These are phyloP conservation scores for Abrus pulchellus DNA, from an alignment of 306 rosid species.

Conservation along the genomic window DNA sequence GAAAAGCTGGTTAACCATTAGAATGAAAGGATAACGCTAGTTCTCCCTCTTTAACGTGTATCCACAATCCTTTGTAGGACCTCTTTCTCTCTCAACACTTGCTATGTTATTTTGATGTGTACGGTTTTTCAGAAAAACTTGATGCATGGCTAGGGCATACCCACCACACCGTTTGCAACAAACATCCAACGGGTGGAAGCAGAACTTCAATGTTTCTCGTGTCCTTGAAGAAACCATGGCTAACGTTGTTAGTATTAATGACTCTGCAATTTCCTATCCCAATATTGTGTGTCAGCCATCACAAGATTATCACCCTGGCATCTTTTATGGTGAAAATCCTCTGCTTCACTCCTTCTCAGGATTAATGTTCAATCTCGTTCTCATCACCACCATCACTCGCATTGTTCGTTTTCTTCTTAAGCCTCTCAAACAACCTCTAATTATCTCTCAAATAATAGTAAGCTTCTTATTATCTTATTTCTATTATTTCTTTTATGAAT, in stretches of 20 bases:
- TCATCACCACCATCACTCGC: conserved; percentile 51
- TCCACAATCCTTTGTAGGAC: conserved; percentile 53
- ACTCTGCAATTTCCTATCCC: not conserved
- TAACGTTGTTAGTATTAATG: not conserved
- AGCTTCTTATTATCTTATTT: conserved; percentile 33
- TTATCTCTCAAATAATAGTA: conserved; percentile 77
- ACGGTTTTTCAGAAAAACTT: not conserved
- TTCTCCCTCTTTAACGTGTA: conserved; percentile 65
- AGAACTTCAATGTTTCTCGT: conserved; percentile 2
- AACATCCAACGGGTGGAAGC: conserved; percentile 42
- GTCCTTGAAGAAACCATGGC: not conserved
- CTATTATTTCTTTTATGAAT: no score
- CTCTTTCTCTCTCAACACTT: conserved; percentile 3
- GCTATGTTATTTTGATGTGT: conserved; percentile 5
- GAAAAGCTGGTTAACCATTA: conserved; percentile 46
- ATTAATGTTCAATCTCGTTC: conserved; percentile 54
- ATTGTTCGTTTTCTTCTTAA: conserved; percentile 60
- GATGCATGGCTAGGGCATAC: conserved; percentile 67
- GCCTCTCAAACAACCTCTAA: conserved; percentile 78
- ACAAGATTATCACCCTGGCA: not conserved
- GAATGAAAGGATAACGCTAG: conserved; percentile 36
- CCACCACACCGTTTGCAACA: conserved; percentile 41
- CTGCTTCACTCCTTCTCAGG: conserved; percentile 51
- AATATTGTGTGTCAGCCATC: conserved; percentile 14
- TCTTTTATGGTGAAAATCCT: conserved; percentile 64